Evolutionary conservation across 1,139 yeast species (phyloP).

Genomic region (Fermentozyma sake): DNA sequence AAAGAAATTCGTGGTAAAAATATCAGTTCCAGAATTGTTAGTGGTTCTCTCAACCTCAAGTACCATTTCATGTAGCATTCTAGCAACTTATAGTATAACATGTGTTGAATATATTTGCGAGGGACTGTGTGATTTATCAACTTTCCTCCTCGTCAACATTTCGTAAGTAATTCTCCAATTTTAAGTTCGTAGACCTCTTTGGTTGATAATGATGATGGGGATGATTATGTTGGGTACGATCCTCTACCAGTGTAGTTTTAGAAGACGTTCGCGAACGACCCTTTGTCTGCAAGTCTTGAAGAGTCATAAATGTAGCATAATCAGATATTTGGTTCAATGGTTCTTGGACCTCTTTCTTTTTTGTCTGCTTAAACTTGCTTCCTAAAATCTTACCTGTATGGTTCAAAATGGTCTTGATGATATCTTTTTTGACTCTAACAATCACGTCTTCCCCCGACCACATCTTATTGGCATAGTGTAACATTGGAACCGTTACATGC

Average conservation of each 20-base stretch:
- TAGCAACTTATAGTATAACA: too few species aligned
- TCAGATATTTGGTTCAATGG: constrained; percentile 45
- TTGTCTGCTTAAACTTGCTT: constrained; percentile 58
- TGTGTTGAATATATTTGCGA: too few species aligned
- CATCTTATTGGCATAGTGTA: constrained; percentile 60
- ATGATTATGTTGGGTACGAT: constrained; percentile 6
- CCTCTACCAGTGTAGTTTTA: constrained; percentile 8
- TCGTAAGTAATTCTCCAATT: too few species aligned
- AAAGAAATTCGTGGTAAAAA: too few species aligned
- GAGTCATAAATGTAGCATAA: constrained; percentile 34
- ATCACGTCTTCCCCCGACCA: constrained; percentile 80
- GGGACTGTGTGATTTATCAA: too few species aligned
- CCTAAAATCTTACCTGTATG: constrained; percentile 80
- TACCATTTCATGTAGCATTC: too few species aligned
- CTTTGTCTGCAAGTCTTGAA: constrained; percentile 35
- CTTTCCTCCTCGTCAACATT: too few species aligned
- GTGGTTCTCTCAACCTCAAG: too few species aligned
- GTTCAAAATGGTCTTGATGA: constrained; percentile 60
- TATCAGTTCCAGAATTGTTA: too few species aligned
- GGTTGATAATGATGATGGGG: constrained; percentile 5
- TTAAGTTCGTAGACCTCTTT: too few species aligned
- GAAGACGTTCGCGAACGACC: constrained; percentile 22
- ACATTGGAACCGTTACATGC: constrained; percentile 58
- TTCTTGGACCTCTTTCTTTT: constrained; percentile 24
- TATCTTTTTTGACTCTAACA: constrained; percentile 58